Evolutionary conservation across 148 eudicot genomes (phyloP).

Genomic region (Spergularia marina): DNA sequence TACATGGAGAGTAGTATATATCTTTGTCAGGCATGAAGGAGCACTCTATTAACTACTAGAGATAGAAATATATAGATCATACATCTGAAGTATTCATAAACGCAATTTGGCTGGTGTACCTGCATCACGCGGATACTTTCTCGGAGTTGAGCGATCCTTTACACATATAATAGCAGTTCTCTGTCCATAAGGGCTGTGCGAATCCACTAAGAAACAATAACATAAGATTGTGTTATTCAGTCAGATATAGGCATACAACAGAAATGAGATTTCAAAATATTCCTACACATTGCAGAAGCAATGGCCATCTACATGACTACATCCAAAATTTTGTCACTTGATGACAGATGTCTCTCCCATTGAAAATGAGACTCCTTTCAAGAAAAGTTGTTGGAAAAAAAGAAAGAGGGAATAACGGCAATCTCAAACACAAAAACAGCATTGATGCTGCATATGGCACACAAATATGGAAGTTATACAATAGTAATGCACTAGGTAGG

Average conservation of each 20-base stretch:
- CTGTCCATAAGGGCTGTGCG: slow-evolving; percentile 83
- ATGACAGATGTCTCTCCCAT: background rate
- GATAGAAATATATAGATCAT: slow-evolving; percentile 18
- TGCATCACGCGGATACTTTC: slow-evolving; percentile 81
- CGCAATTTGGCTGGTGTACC: slow-evolving; percentile 89
- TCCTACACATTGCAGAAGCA: background rate
- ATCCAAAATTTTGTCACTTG: background rate
- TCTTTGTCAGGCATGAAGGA: background rate
- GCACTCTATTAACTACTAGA: background rate
- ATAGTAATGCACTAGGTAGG: no score
- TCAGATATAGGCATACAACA: background rate
- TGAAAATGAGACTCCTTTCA: slow-evolving; percentile 3
- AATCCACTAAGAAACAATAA: slow-evolving; percentile 52
- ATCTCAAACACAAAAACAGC: background rate
- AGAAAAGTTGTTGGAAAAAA: background rate
- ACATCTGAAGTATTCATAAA: slow-evolving; percentile 39
- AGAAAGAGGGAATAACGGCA: slow-evolving; percentile 1
- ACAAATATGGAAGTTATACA: background rate
- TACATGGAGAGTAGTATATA: background rate
- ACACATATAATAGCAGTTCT: slow-evolving; percentile 79
- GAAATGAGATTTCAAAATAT: background rate
- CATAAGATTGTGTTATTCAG: background rate
- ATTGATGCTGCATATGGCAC: background rate
- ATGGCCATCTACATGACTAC: slow-evolving; percentile 4
- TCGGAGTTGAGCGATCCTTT: slow-evolving; percentile 63